Evolutionary conservation across 805 yeast species (phyloP).

Genomic region (Nakazawaea ishiwadae): DNA sequence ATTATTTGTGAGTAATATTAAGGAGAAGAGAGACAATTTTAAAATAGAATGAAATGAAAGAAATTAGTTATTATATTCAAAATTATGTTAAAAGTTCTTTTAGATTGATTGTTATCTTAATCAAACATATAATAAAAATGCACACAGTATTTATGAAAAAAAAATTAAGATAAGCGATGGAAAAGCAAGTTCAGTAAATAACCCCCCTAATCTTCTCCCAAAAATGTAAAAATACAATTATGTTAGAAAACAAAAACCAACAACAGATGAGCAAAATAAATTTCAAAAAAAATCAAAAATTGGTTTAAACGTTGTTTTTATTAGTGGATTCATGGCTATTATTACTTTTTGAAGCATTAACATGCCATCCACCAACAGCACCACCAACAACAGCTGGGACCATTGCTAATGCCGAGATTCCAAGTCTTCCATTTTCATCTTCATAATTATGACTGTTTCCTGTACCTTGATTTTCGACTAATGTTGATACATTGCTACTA

Average conservation of each 20-base stretch:
- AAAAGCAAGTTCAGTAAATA: no score
- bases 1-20: slow-evolving; percentile 41
- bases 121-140: no score
- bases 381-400: slow-evolving; percentile 55
- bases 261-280: no score
- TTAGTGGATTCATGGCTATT: not conserved
- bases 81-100: not conserved
- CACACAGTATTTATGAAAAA: not conserved
- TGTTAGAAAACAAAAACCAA: no score
- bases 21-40: slow-evolving; percentile 28
- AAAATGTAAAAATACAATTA: no score
- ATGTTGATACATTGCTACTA: slow-evolving; percentile 10
- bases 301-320: not conserved
- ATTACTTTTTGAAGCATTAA: not conserved
- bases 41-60: slow-evolving; percentile 15
- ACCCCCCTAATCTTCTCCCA: no score
- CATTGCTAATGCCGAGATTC: slow-evolving; percentile 40
- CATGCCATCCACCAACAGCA: slow-evolving; percentile 49
- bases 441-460: not conserved
- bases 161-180: no score
- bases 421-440: slow-evolving; percentile 2
- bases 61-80: no score
- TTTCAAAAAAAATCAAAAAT: no score
- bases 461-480: slow-evolving; percentile 4
- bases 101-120: no score